Percentiles rank a stretch among this genome's conserved stretches.
phyloP scores from a whole-genome alignment of 305 asterid species.

The Fraxinus greggii region DNA sequence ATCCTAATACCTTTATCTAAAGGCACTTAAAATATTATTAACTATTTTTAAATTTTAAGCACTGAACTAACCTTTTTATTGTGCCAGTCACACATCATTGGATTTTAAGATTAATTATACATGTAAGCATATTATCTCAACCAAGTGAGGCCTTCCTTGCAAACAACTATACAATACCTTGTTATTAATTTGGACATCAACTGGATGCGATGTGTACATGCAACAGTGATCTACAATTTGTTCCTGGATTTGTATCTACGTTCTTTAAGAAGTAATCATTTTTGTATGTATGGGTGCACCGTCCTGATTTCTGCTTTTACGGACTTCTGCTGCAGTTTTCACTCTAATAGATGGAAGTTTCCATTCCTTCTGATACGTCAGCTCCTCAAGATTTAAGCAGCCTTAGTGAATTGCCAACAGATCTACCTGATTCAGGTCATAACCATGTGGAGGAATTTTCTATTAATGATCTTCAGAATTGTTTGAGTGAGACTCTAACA shows the following conservation, averaged over 20 bases:
- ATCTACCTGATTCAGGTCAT: constrained; percentile 30
- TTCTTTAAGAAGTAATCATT: neutral
- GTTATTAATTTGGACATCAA: neutral
- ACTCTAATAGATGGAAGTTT: constrained; percentile 54
- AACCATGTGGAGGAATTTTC: constrained; percentile 26
- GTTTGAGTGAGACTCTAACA: constrained; percentile 43
- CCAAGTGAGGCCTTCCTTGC: neutral
- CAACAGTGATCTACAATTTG: neutral
- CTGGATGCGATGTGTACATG: neutral
- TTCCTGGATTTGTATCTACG: neutral
- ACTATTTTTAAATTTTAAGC: neutral
- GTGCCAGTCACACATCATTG: neutral
- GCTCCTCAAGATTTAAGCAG: constrained; percentile 44
- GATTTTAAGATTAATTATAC: neutral
- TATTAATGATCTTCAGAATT: constrained; percentile 42
- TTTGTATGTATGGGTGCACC: constrained; percentile 5
- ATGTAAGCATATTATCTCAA: neutral
- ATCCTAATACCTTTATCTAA: neutral
- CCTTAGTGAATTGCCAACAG: constrained; percentile 34
- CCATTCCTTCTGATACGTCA: constrained; percentile 37
- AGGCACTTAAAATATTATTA: neutral
- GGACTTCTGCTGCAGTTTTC: constrained; percentile 33
- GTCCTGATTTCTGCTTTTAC: constrained; percentile 19
- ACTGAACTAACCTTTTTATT: neutral
- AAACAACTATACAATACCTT: neutral